Evolutionary conservation across 2,329 filamentous ascomycete species (phyloP).

Genomic region (Trichoderma pleuroti): DNA sequence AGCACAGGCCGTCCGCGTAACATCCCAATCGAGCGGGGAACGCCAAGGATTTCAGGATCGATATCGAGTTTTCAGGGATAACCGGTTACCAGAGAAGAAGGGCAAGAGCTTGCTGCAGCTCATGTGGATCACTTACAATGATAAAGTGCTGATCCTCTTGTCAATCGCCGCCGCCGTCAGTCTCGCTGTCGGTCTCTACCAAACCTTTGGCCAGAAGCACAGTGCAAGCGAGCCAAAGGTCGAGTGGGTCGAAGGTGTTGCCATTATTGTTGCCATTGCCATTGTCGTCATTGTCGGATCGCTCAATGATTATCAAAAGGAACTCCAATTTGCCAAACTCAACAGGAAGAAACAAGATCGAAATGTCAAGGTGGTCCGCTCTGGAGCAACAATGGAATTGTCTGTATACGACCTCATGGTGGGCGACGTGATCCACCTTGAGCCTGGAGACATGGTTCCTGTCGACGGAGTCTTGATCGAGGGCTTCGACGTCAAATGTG

Average conservation of each 20-base stretch:
- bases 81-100: slow-evolving; percentile 69
- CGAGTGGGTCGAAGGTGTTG: slow-evolving; percentile 79
- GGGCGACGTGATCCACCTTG: slow-evolving; percentile 69
- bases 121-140: slow-evolving; percentile 81
- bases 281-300: slow-evolving; percentile 76
- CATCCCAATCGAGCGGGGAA: not conserved
- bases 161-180: slow-evolving; percentile 69
- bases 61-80: slow-evolving; percentile 68
- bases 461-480: slow-evolving; percentile 71
- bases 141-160: slow-evolving; percentile 73
- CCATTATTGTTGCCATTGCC: slow-evolving; percentile 74
- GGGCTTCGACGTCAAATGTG: slow-evolving; percentile 71
- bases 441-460: slow-evolving; percentile 70
- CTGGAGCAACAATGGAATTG: slow-evolving; percentile 65
- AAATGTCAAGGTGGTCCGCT: slow-evolving; percentile 66
- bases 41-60: slow-evolving; percentile 46
- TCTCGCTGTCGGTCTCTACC: slow-evolving; percentile 70
- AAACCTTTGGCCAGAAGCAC: slow-evolving; percentile 63
- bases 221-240: slow-evolving; percentile 50
- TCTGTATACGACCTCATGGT: slow-evolving; percentile 67
- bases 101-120: slow-evolving; percentile 68
- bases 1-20: not conserved
- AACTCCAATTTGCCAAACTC: slow-evolving; percentile 72
- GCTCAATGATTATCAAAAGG: slow-evolving; percentile 76
- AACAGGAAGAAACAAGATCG: slow-evolving; percentile 79